Evolutionary conservation across 352 stramenopile species (phyloP).

Genomic region (Halophytophthora polymorphica): DNA sequence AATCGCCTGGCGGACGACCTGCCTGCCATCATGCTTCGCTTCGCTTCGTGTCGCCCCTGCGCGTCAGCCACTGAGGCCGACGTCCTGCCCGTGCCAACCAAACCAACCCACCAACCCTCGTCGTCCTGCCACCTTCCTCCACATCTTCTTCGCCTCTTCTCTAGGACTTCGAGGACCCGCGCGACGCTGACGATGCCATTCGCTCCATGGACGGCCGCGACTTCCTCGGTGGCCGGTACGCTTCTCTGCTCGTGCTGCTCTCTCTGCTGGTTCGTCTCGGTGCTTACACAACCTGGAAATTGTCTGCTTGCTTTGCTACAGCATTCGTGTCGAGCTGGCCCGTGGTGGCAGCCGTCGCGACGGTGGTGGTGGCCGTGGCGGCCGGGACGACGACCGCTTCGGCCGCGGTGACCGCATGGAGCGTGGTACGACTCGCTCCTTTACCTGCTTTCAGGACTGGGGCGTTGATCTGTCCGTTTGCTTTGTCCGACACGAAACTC

Average conservation of each 20-base stretch:
- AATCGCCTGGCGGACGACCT: background rate
- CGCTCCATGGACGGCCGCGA: constrained; percentile 83
- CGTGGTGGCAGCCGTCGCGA: constrained; percentile 67
- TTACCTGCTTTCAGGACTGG: background rate
- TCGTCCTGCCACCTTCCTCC: constrained; percentile 33
- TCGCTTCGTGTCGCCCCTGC: constrained; percentile 10
- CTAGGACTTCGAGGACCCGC: constrained; percentile 89
- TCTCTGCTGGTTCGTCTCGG: background rate
- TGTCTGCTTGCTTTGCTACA: constrained; percentile 17
- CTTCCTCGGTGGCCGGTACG: constrained; percentile 81
- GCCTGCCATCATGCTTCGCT: constrained; percentile 40
- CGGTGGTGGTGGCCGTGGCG: constrained; percentile 36
- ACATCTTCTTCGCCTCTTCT: constrained; percentile 50
- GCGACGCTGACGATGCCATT: constrained; percentile 85
- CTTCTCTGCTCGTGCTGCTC: background rate
- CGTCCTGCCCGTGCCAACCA: constrained; percentile 20
- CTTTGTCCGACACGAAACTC: constrained; percentile 1
- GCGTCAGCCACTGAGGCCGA: constrained; percentile 23
- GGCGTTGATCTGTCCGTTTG: background rate
- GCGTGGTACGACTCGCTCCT: constrained; percentile 36
- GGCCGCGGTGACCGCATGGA: constrained; percentile 51
- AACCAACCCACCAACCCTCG: constrained; percentile 50
- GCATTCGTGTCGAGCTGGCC: constrained; percentile 80
- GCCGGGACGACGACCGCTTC: constrained; percentile 30
- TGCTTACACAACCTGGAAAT: too few relatives aligned